Percentiles rank a stretch among this genome's conserved stretches.
Evolutionary conservation across 768 basidiomycete species (phyloP).

Genomic region (Coprinopsis cinerea): DNA sequence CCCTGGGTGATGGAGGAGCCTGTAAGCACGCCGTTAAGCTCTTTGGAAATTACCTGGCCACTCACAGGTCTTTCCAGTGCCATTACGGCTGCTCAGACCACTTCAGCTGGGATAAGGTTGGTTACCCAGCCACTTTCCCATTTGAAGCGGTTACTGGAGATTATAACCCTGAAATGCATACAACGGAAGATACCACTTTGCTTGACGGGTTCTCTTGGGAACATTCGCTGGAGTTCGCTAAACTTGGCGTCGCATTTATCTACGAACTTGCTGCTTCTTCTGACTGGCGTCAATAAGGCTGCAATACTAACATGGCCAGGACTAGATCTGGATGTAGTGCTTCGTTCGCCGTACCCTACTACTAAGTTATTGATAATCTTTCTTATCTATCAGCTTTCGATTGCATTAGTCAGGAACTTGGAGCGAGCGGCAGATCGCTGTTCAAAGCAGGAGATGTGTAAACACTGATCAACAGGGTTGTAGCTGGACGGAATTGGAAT

Average conservation of each 20-base stretch:
- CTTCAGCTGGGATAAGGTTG: constrained; percentile 39
- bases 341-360: too few relatives aligned
- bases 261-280: constrained; percentile 29
- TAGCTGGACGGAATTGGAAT: too few relatives aligned
- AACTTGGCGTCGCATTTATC: constrained; percentile 52
- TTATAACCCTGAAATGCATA: constrained; percentile 41
- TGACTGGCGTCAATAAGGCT: neutral
- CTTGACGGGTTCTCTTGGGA: constrained; percentile 41
- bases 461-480: too few relatives aligned
- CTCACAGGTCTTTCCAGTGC: constrained; percentile 19
- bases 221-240: constrained; percentile 56
- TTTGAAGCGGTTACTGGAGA: constrained; percentile 37
- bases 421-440: too few relatives aligned
- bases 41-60: neutral
- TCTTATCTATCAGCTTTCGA: too few relatives aligned
- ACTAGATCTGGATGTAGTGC: too few relatives aligned
- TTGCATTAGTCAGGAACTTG: too few relatives aligned
- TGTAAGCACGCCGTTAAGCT: constrained; percentile 19
- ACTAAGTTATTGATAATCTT: too few relatives aligned
- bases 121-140: constrained; percentile 35
- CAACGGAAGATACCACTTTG: constrained; percentile 37
- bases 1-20: constrained; percentile 31
- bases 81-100: constrained; percentile 42
- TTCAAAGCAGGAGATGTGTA: too few relatives aligned
- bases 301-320: too few relatives aligned